These are phyloP conservation scores for Botryotinia convoluta DNA, from an alignment of 2,329 filamentous ascomycete genomes.

Conservation along the genomic window DNA sequence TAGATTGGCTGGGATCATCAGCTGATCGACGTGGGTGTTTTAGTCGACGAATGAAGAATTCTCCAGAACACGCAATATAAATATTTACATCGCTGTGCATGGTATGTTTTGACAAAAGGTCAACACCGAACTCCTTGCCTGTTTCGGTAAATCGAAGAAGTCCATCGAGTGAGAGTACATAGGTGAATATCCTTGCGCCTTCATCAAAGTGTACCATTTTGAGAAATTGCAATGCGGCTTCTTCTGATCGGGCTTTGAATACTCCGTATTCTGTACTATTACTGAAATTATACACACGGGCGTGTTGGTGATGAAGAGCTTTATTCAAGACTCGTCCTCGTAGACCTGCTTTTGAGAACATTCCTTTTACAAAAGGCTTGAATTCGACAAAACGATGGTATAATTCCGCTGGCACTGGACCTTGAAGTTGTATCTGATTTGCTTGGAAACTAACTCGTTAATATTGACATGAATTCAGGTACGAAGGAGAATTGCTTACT, in stretches of 20 bases:
- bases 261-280: constrained; percentile 68
- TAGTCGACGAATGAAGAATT: constrained; percentile 82
- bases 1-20: constrained; percentile 45
- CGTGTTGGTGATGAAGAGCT: constrained; percentile 86
- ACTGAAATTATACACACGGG: constrained; percentile 85
- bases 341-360: constrained; percentile 78
- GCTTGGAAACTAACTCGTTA: constrained; percentile 72
- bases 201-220: constrained; percentile 84
- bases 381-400: constrained; percentile 96
- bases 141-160: constrained; percentile 91
- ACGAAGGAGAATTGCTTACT: constrained; percentile 51
- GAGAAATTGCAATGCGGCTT: constrained; percentile 76
- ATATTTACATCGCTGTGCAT: constrained; percentile 94
- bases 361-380: constrained; percentile 80
- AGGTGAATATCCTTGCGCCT: constrained; percentile 85
- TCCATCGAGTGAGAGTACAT: constrained; percentile 83
- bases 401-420: constrained; percentile 74
- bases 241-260: constrained; percentile 63
- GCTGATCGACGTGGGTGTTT: constrained; percentile 49
- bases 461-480: background rate
- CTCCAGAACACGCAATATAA: constrained; percentile 88
- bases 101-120: constrained; percentile 89
- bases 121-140: constrained; percentile 91
- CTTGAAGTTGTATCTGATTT: constrained; percentile 82
- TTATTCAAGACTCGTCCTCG: constrained; percentile 78